Percentiles rank a stretch among this genome's conserved stretches.
These are phyloP conservation scores for Lepidium campestre DNA, from an alignment of 441 rosid genomes.

Conservation along the genomic window DNA sequence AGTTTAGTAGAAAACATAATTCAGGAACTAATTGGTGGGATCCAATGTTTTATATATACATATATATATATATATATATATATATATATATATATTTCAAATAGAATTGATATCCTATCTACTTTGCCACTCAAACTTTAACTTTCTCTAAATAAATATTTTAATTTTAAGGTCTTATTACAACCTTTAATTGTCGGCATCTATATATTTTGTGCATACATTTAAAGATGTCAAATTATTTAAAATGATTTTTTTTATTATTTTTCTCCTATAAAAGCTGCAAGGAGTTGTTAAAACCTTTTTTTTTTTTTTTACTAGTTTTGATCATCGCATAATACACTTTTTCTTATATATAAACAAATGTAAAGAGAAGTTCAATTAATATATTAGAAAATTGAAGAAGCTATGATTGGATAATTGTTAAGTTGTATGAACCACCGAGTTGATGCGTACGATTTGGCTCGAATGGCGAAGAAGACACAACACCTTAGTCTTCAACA, in stretches of 20 bases:
- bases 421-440: slow-evolving; percentile 12
- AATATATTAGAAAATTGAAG: too few species aligned
- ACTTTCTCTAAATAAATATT: not conserved
- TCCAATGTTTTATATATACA: slow-evolving; percentile 11
- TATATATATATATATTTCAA: slow-evolving; percentile 20
- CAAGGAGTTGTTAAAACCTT: slow-evolving; percentile 8
- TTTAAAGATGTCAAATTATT: not conserved
- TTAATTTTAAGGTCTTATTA: not conserved
- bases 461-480: slow-evolving; percentile 22
- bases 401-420: slow-evolving; percentile 15
- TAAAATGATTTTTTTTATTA: not conserved
- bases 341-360: too few species aligned
- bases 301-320: too few species aligned
- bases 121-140: slow-evolving; percentile 18
- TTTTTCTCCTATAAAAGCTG: slow-evolving; percentile 3
- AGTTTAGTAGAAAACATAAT: slow-evolving; percentile 18
- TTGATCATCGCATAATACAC: not conserved
- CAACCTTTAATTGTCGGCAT: slow-evolving; percentile 26
- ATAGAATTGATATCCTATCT: slow-evolving; percentile 37
- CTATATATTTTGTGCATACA: not conserved
- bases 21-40: slow-evolving; percentile 27
- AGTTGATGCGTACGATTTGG: slow-evolving; percentile 15
- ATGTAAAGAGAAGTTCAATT: not conserved
- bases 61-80: too few species aligned
- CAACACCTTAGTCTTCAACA: slow-evolving; percentile 27